A percentile compares a stretch with the other conserved stretches of the same genome.
Evolutionary conservation across 164 flowering plant genomes (phyloP).

Genomic region (Stephania cephalantha): DNA sequence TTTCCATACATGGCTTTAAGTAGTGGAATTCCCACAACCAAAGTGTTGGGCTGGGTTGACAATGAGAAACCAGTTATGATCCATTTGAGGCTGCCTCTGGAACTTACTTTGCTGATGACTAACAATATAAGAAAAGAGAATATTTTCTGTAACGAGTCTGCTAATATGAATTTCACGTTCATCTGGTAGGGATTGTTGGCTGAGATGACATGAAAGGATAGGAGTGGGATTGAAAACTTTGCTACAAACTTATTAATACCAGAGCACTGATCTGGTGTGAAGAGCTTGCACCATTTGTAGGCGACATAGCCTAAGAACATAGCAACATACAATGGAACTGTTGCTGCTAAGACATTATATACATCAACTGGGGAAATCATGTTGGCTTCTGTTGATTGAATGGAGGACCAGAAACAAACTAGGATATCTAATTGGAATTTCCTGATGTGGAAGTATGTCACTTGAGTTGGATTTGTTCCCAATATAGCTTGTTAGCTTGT

Average conservation of each 20-base stretch:
- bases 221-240: constrained; percentile 62
- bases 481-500: constrained; percentile 22
- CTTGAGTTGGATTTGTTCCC: constrained; percentile 18
- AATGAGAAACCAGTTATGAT: constrained; percentile 67
- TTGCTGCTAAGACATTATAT: constrained; percentile 56
- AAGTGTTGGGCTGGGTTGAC: constrained; percentile 69
- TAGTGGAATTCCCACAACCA: constrained; percentile 79
- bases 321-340: constrained; percentile 58
- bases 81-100: constrained; percentile 40
- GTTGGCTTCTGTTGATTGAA: constrained; percentile 3
- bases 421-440: neutral
- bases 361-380: constrained; percentile 54
- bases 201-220: constrained; percentile 60
- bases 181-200: constrained; percentile 57
- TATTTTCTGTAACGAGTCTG: constrained; percentile 63
- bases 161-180: constrained; percentile 53
- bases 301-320: constrained; percentile 65
- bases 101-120: constrained; percentile 29
- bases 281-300: constrained; percentile 64
- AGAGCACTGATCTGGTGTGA: constrained; percentile 73
- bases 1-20: constrained; percentile 67
- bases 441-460: constrained; percentile 2
- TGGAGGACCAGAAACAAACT: neutral
- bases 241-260: constrained; percentile 88
- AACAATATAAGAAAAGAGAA: constrained; percentile 34